Base-by-base conservation (phyloP, 257 asterid genomes). In the Scutellaria barbata region DNA sequence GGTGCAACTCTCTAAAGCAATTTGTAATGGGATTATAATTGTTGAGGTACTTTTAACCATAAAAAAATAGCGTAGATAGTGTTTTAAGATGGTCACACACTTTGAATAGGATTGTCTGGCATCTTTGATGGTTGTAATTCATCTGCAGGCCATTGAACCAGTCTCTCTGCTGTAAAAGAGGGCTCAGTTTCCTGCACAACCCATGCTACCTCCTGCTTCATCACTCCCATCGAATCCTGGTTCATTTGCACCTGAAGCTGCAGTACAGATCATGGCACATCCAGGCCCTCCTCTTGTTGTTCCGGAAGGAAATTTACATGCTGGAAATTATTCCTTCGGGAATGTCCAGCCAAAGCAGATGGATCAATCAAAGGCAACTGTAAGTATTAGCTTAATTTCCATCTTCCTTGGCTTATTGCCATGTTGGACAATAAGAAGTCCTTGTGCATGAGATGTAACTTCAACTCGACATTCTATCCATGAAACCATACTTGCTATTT, bases 301-400 rank as follows among this genome's bases (percentile, higher is more conserved):
- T 65, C 76, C 60, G 4, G 85, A 80, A 59, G 84, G 82, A 75
- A 76, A 51, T 61, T 70, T 67, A 20, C 69, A 18, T 56, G 52
- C 71, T 76, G 81, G 74, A 72, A 76, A 63, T 65, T 77, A 76
- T 78, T 71, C 80, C 62, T 81, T 78, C 76, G 82, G 74, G 67
- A 82, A 71, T 74, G 12, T 73, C 59, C 81, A 50, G 73, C 75
- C 75, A 45, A 78, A 63, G 61, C 86, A 77, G 77, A 62, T 66
- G 13, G 77, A 81, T 75, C 89, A 73, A 76, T 70, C 81, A 46
- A 68, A 74, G 45, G 69, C 72, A 82, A 64, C 76, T 51, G 90
- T 85, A 82, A 50, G 83, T 39, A 42, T 60, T 45, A 14, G 35
- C 65, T 52, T 62, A 17, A 66, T 54, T 73, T 12, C 42, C 60